These are phyloP conservation scores for Plasmodium billcollinsi DNA, from an alignment of 169 alveolate species.

Conservation along the genomic window DNA sequence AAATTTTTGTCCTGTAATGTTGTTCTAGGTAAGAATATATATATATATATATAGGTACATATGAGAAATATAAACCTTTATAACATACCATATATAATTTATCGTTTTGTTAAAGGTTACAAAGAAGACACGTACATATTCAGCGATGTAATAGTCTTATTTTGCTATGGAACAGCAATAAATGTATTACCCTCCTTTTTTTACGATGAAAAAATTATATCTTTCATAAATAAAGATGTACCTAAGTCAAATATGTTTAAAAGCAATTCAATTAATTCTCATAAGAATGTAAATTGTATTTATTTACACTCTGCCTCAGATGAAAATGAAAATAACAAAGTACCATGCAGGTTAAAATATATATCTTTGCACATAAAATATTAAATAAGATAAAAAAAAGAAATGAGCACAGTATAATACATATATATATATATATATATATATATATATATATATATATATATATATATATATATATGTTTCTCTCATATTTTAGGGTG, in stretches of 20 bases:
- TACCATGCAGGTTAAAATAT: constrained; percentile 40
- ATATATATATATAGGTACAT: not conserved
- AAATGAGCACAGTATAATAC: not conserved
- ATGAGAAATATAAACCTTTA: not conserved
- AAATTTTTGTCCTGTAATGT: constrained; percentile 69
- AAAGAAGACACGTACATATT: constrained; percentile 72
- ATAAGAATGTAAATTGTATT: constrained; percentile 30
- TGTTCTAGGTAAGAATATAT: constrained; percentile 24
- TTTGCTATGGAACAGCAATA: constrained; percentile 76
- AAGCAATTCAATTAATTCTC: not conserved
- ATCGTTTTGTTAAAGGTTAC: constrained; percentile 34
- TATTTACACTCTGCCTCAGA: constrained; percentile 70
- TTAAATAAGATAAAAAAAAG: not conserved
- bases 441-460: not conserved
- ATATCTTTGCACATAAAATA: not conserved
- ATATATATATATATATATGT: not conserved
- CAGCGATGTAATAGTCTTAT: constrained; percentile 67
- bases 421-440: not conserved
- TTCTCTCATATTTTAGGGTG: constrained; percentile 5
- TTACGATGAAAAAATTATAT: constrained; percentile 45
- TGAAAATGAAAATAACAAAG: constrained; percentile 44
- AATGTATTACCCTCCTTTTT: constrained; percentile 48
- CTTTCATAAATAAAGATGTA: constrained; percentile 19
- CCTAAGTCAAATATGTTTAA: not conserved
- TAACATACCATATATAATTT: not conserved